Conservation (phyloP, 2,329 filamentous ascomycete genomes). For the Stachybotrys chlorohalonatus region DNA sequence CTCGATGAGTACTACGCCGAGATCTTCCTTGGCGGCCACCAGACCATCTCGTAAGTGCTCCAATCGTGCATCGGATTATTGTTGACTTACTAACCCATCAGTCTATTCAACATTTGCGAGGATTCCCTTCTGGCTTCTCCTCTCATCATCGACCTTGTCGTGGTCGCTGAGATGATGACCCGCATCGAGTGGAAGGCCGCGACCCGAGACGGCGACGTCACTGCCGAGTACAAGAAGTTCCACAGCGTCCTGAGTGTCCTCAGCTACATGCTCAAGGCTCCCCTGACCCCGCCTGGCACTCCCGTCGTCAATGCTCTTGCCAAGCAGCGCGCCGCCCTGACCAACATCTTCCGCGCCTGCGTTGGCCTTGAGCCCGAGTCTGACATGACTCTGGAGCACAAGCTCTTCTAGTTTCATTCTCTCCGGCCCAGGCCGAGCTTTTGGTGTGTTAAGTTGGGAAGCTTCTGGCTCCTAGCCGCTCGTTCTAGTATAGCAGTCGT, state of each 20-base stretch:
- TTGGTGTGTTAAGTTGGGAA: background rate
- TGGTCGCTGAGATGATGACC: constrained; percentile 96
- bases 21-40: constrained; percentile 97
- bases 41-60: constrained; percentile 70
- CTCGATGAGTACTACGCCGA: constrained; percentile 98
- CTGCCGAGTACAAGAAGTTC: constrained; percentile 78
- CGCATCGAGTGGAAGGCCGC: constrained; percentile 83
- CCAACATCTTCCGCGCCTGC: constrained; percentile 98
- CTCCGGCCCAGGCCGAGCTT: background rate
- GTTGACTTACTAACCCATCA: constrained; percentile 20
- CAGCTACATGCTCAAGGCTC: constrained; percentile 98
- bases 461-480: background rate
- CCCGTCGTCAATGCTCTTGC: constrained; percentile 91
- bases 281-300: constrained; percentile 85
- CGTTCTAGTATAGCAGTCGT: background rate
- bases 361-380: constrained; percentile 94
- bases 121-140: constrained; percentile 94
- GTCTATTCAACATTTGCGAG: constrained; percentile 97
- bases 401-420: constrained; percentile 57
- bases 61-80: background rate
- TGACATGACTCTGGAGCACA: constrained; percentile 99
- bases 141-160: constrained; percentile 90
- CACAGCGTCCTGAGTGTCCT: constrained; percentile 94
- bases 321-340: constrained; percentile 90
- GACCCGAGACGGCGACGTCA: constrained; percentile 38